Conservation (phyloP, 257 asterid species). For the Voacanga thouarsii region DNA sequence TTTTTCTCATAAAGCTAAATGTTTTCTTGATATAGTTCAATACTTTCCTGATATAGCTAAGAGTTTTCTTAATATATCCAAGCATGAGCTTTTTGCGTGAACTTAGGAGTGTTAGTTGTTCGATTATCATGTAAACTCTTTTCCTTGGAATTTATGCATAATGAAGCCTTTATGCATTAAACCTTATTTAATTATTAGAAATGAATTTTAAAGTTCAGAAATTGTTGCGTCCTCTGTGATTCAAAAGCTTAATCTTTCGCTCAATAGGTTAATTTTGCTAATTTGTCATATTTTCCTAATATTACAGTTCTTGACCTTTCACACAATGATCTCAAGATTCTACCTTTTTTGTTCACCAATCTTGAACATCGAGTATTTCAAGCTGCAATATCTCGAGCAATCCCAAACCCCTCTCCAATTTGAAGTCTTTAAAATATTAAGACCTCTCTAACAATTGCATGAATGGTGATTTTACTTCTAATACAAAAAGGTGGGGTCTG, state of each 20-base stretch:
- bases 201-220: slow-evolving; percentile 24
- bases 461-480: slow-evolving; percentile 57
- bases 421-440: slow-evolving; percentile 39
- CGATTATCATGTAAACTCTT: too few relatives aligned
- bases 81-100: too few relatives aligned
- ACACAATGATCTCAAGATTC: slow-evolving; percentile 38
- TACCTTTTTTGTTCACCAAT: slow-evolving; percentile 57
- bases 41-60: too few relatives aligned
- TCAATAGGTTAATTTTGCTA: slow-evolving; percentile 62
- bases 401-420: slow-evolving; percentile 41
- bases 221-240: slow-evolving; percentile 11
- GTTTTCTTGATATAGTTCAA: too few relatives aligned
- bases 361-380: slow-evolving; percentile 57
- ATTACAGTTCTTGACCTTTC: slow-evolving; percentile 57
- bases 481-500: too few relatives aligned
- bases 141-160: too few relatives aligned
- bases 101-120: too few relatives aligned
- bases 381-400: slow-evolving; percentile 57
- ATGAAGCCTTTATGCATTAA: too few relatives aligned
- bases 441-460: slow-evolving; percentile 59
- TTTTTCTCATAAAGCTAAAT: too few relatives aligned
- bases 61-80: too few relatives aligned
- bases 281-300: slow-evolving; percentile 37
- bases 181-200: too few relatives aligned
- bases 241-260: slow-evolving; percentile 56